Percentiles rank a stretch among this genome's conserved stretches.
phyloP scores from a whole-genome alignment of 495 filamentous ascomycete genomes.

The Cercophora newfieldiana region DNA sequence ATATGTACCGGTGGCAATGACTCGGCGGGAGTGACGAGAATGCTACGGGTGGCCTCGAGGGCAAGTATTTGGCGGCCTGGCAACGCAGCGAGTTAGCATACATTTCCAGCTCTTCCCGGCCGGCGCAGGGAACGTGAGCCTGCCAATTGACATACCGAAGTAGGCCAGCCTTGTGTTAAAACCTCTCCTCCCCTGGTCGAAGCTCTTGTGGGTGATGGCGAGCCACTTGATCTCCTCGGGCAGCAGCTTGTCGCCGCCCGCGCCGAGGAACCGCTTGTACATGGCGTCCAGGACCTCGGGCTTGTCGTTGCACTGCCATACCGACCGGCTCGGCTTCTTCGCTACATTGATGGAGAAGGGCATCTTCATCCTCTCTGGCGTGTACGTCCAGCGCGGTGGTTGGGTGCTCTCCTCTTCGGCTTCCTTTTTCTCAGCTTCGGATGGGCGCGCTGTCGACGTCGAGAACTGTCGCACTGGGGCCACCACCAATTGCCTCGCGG shows the following conservation, averaged over 20 bases:
- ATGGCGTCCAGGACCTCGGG: conserved; percentile 69
- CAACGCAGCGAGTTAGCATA: conserved; percentile 15
- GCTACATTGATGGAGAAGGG: conserved; percentile 60
- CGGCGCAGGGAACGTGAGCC: conserved; percentile 54
- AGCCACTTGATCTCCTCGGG: conserved; percentile 95
- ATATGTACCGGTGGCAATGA: conserved; percentile 24
- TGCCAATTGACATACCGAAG: conserved; percentile 61
- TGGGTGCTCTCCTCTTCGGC: conserved; percentile 4
- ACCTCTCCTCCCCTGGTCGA: conserved; percentile 89
- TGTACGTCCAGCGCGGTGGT: conserved; percentile 77
- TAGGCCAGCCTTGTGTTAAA: conserved; percentile 94
- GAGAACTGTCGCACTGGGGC: conserved; percentile 25
- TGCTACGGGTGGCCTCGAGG: conserved; percentile 70
- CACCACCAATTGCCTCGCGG: conserved; percentile 14
- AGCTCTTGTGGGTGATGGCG: conserved; percentile 96
- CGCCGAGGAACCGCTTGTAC: conserved; percentile 71
- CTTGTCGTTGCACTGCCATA: conserved; percentile 72
- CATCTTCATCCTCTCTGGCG: conserved; percentile 73
- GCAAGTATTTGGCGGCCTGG: conserved; percentile 79
- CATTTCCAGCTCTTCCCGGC: no score
- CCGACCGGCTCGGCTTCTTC: conserved; percentile 45
- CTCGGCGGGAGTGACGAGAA: conserved; percentile 52
- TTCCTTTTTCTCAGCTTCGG: conserved; percentile 8
- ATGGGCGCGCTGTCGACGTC: conserved; percentile 16
- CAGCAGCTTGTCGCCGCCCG: conserved; percentile 66